Base-by-base conservation (phyloP, 2,329 filamentous ascomycete species). In the Leptographium galeiforme region DNA sequence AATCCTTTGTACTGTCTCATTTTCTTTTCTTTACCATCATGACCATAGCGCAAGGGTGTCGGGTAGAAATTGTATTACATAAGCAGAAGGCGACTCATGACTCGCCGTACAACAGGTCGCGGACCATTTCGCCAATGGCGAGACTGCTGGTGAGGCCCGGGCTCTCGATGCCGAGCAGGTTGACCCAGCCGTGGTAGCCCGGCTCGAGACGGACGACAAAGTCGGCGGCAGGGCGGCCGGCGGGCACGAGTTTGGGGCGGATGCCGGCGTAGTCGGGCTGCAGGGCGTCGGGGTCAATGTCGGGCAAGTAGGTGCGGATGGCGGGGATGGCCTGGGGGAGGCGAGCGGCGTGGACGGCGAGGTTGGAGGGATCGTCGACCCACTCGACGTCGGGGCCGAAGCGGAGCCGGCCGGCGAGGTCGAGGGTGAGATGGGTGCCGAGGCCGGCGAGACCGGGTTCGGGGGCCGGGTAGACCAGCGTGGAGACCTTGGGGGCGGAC, bases 361-460 rank as follows among this genome's bases (percentile, higher is more conserved):
- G 73, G 62, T 95, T 81, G 10, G 70, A 68, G 0, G 89, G 81
- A 1, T 74, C 70, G 49, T 84, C 78, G 0, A 95, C 84, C 93
- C 93, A 97, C 66, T 97, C 89, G 14, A 96, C 86, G 64, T 98
- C 93, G 0, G 93, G 93, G 0, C 93, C 93, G 67, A 98, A 98
- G 40, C 89, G 84, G 45, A 97, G 77, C 1, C 87, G 80, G 0
- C 91, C 90, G 0, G 74, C 78, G 69, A 97, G 77, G 66, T 98
- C 93, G 54, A 97, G 77, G 1, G 93, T 98, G 18, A 98, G 73
- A 67, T 98, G 93, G 0, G 93, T 97, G 48, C 93, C 93, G 0
- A 98, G 72, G 0, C 93, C 91, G 51, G 81, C 90, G 25, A 84
- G 79, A 2, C 90, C 90, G 0, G 89, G 85, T 10, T 86, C 74